phyloP scores from a whole-genome alignment of 1,284 basidiomycete genomes.

The Sanghuangporus sanghuang region DNA sequence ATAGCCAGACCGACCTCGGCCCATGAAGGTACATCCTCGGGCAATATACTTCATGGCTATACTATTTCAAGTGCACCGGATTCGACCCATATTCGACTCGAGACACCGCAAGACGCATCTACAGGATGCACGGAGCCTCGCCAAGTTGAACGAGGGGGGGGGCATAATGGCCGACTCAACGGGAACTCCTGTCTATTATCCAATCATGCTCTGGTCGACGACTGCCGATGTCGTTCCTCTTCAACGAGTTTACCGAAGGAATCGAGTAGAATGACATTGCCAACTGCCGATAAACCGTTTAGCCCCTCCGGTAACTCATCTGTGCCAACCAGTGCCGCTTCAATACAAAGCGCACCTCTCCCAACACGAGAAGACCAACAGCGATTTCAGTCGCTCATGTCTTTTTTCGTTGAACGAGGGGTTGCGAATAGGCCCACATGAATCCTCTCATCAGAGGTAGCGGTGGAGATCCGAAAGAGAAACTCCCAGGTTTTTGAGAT shows the following conservation, averaged over 20 bases:
- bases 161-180: too few relatives aligned
- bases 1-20: neutral
- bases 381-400: constrained; percentile 9
- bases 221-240: too few relatives aligned
- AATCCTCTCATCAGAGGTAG: constrained; percentile 37
- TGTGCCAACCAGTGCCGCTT: neutral
- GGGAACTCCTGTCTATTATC: too few relatives aligned
- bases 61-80: too few relatives aligned
- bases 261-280: neutral
- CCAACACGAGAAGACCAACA: neutral
- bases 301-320: neutral
- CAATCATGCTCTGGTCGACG: too few relatives aligned
- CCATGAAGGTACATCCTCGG: neutral
- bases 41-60: too few relatives aligned
- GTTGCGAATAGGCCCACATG: constrained; percentile 27
- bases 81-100: too few relatives aligned
- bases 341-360: neutral
- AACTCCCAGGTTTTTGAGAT: constrained; percentile 35
- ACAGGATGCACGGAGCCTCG: too few relatives aligned
- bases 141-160: too few relatives aligned
- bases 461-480: constrained; percentile 29
- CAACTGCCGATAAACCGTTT: neutral
- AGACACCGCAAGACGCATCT: too few relatives aligned
- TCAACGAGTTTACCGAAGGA: neutral
- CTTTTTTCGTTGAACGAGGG: constrained; percentile 21